These are phyloP conservation scores for Fulvia fulva DNA, from an alignment of 2,329 filamentous ascomycete genomes.

Conservation along the genomic window DNA sequence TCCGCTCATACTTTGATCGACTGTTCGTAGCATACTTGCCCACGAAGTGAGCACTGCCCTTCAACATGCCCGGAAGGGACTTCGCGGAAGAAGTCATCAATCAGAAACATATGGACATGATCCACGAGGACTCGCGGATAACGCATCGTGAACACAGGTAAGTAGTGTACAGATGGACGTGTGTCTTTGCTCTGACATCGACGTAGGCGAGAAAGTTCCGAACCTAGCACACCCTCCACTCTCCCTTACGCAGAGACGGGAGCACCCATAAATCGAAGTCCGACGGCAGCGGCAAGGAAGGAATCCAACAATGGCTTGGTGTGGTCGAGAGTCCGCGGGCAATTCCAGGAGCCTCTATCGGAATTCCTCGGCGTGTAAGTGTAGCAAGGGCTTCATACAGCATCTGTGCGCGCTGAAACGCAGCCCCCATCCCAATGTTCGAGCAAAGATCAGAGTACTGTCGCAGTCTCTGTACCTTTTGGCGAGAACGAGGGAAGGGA, in stretches of 20 bases:
- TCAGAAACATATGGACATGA: background rate
- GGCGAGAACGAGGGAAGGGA: no score
- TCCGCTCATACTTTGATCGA: background rate
- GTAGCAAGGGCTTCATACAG: background rate
- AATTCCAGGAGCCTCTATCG: constrained; percentile 57
- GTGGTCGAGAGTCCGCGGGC: constrained; percentile 54
- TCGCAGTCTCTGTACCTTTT: no score
- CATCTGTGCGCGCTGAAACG: no score
- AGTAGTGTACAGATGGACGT: background rate
- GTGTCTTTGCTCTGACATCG: background rate
- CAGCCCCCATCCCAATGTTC: no score
- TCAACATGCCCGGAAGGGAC: background rate
- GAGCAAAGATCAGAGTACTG: no score
- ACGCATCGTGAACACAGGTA: background rate
- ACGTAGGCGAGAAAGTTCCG: background rate
- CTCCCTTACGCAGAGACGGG: constrained; percentile 20
- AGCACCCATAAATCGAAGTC: constrained; percentile 28
- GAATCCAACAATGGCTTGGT: constrained; percentile 29
- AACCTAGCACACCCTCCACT: background rate
- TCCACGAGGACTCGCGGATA: background rate
- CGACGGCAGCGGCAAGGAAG: constrained; percentile 25
- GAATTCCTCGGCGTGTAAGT: constrained; percentile 57
- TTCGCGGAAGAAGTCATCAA: background rate
- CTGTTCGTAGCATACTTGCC: background rate
- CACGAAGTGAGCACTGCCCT: background rate